Evolutionary conservation across 2,329 filamentous ascomycete species (phyloP), one percentile per base, ranked within the genome.

Genomic region (Geosmithia putterillii): DNA sequence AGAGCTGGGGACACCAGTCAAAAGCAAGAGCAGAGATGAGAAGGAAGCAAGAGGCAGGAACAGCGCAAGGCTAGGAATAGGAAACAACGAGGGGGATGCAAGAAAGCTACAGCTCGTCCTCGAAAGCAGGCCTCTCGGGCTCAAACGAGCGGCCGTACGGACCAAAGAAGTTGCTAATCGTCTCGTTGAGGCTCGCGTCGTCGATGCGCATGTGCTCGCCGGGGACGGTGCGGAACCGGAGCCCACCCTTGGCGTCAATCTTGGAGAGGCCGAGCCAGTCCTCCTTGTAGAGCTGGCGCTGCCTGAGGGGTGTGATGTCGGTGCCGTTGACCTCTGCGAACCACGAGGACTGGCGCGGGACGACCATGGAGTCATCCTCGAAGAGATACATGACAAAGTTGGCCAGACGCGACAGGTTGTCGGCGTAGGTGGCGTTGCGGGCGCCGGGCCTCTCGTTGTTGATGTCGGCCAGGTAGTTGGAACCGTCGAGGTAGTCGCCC

Each of bases 381-480:
- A 96, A 98, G 62, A 94, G 67, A 59, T 85, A 88, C 83, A 96
- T 85, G 49, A 85, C 86, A 50, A 96, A 83, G 52, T 82, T 83
- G 54, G 84, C 76, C 57, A 98, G 59, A 28, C 55, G 62, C 7
- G 71, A 73, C 40, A 98, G 51, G 56, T 90, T 84, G 52, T 73
- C 62, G 57, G 74, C 79, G 61, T 96, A 98, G 12, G 65, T 71
- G 32, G 63, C 54, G 54, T 88, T 95, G 74, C 94, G 94, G 44
- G 67, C 47, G 20, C 37, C 22, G 41, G 51, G 50, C 10, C 89
- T 74, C 73, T 98, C 92, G 60, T 96, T 96, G 64, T 98, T 98
- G 64, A 96, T 82, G 57, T 96, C 90, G 9, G 90, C 92, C 8
- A 98, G 70, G 62, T 94, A 95, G 59, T 89, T 90, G 53, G 85